Base-by-base conservation (phyloP, 2,329 filamentous ascomycete genomes). In the Diaporthe ampelina region DNA sequence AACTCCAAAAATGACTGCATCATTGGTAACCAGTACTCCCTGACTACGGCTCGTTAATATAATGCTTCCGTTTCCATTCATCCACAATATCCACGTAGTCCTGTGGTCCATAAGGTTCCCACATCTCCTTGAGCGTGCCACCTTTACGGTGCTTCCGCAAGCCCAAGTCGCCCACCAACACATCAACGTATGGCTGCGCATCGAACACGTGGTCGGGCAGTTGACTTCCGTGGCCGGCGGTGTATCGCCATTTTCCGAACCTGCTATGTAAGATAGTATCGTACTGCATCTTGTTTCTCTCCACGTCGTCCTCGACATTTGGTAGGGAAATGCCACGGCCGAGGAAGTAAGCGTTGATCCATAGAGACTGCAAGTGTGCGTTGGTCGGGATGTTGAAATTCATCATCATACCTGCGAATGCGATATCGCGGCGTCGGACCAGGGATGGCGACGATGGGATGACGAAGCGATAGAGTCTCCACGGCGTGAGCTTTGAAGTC, bases 241-340 rank as follows among this genome's bases (percentile, higher is more conserved):
- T 90, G 77, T 93, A 94, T 35, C 94, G 87, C 88, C 92, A 92
- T 76, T 88, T 90, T 6, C 92, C 92, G 80, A 93, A 96, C 54
- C 93, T 89, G 24, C 88, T 91, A 79, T 93, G 87, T 63, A 95
- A 83, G 32, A 91, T 87, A 0, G 92, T 90, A 78, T 93, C 88
- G 76, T 87, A 86, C 70, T 82, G 84, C 32, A 89, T 85, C 65
- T 87, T 85, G 32, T 59, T 37, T 3, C 56, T 37, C 56, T 59
- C 32, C 21, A 37, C 32, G 15, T 59, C 56, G 7, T 59, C 35
- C 13, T 59, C 57, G 35, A 59, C 13, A 24, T 59, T 24, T 21
- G 57, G 57, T 4, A 59, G 11, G 57, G n/a, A 4, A 17, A 59
- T n/a, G 17, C 57, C 57, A 4, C n/a, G 21, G n/a, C 35, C 57